Conservation (phyloP, 169 alveolate genomes). For the Eimeria maxima region DNA sequence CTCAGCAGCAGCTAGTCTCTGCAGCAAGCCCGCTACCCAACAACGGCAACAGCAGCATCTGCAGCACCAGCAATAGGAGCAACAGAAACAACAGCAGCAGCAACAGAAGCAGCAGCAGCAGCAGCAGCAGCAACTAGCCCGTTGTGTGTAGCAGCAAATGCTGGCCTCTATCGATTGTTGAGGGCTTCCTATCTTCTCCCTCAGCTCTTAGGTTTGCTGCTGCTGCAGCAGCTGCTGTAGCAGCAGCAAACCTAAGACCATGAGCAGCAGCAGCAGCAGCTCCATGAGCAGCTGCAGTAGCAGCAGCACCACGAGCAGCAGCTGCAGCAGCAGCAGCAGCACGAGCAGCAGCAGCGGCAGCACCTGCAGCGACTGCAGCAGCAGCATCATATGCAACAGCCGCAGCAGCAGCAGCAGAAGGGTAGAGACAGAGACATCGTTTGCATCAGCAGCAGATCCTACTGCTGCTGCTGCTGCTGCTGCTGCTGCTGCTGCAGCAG, state of each 20-base stretch:
- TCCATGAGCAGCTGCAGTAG: too few relatives aligned
- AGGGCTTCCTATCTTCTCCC: too few relatives aligned
- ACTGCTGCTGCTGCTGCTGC: conserved; percentile 4
- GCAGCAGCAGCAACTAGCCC: neutral
- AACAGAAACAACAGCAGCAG: neutral
- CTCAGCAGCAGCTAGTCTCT: neutral
- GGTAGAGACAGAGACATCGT: neutral
- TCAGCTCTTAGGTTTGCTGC: too few relatives aligned
- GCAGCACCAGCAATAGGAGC: neutral
- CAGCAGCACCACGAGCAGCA: too few relatives aligned
- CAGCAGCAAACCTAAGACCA: too few relatives aligned
- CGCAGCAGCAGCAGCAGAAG: neutral
- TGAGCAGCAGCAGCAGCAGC: too few relatives aligned
- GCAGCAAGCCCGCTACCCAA: too few relatives aligned
- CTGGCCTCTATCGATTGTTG: too few relatives aligned
- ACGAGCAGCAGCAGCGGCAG: neutral
- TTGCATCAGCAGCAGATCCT: neutral
- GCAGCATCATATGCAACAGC: conserved; percentile 10
- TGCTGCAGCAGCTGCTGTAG: too few relatives aligned
- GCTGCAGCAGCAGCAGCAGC: too few relatives aligned
- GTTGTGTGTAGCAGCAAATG: neutral
- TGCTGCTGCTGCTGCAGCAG: conserved; percentile 45
- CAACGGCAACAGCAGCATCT: neutral
- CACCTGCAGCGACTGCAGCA: neutral
- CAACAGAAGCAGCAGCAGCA: neutral